phyloP scores from a whole-genome alignment of 176 grass and related monocot genomes.

The Paspalum notatum region DNA sequence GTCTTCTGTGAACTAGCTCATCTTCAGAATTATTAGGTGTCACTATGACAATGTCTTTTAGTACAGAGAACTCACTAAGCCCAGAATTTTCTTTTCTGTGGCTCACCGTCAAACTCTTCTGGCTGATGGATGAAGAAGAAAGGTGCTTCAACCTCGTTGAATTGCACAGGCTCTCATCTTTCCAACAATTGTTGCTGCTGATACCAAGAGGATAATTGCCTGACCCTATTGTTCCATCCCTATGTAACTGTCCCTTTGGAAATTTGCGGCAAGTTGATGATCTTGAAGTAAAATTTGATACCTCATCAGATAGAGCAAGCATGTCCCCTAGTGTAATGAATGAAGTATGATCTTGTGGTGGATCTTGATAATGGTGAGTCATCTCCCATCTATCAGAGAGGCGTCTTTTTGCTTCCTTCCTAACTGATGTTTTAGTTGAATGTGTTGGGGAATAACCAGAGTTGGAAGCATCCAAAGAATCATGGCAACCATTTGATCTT shows the following conservation, averaged over 20 bases:
- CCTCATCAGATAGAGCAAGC: conserved; percentile 67
- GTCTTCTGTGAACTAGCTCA: neutral
- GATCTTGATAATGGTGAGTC: conserved; percentile 46
- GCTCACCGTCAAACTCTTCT: conserved; percentile 25
- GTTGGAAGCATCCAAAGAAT: conserved; percentile 18
- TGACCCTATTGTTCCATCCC: conserved; percentile 21
- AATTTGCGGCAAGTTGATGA: neutral
- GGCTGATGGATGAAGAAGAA: conserved; percentile 49
- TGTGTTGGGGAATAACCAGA: conserved; percentile 41
- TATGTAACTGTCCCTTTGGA: conserved; percentile 19
- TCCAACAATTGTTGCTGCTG: conserved; percentile 61
- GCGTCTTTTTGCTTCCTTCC: conserved; percentile 71
- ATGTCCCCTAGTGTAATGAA: conserved; percentile 66
- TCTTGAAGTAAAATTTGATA: conserved; percentile 30
- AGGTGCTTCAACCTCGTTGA: conserved; percentile 52
- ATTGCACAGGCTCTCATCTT: conserved; percentile 51
- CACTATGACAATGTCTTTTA: conserved; percentile 45
- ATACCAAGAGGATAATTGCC: conserved; percentile 46
- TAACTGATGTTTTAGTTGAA: conserved; percentile 57
- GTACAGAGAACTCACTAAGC: conserved; percentile 49
- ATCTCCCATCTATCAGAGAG: conserved; percentile 77
- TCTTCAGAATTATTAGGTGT: conserved; percentile 36
- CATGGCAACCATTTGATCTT: conserved; percentile 15
- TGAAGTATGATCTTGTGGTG: conserved; percentile 34
- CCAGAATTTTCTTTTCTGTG: conserved; percentile 42